Evolutionary conservation across 345 rosid genomes (phyloP), one percentile per base, ranked within the genome.

Genomic region (Hibiscus mutabilis): DNA sequence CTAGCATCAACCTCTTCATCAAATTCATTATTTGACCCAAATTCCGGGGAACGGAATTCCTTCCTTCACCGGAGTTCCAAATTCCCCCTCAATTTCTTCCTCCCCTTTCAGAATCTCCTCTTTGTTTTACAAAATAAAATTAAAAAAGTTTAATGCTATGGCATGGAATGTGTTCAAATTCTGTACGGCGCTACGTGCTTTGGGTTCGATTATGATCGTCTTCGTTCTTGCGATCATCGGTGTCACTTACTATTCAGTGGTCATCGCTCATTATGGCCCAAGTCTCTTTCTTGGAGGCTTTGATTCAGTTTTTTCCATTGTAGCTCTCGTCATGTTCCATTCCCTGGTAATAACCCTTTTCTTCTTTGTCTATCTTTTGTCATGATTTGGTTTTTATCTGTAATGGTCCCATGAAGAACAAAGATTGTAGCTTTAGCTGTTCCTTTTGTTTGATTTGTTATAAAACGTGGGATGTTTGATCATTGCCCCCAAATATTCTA

Each of bases 111-210:
- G 14, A 57, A 33, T 37, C 33, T 47, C 59, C 11, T 66, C 57
- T 40, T n/a, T 35, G 37, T 66, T 42, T 11, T 44, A 15, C 60
- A 21, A 31, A 25, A 6, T n/a, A 0, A 19, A 46, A 3, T 12
- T 0, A 0, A 24, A 14, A 31, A 6, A 1, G 12, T 51, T 55
- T 24, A 59, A 91, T 10, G 11, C 9, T 40, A 40, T 89, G 95
- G 89, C 92, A 27, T 85, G 88, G 86, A 89, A 91, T 80, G 86
- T 87, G 57, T 91, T 91, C 88, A 86, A 82, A 76, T 89, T 85
- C 80, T 91, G 95, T 64, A 86, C 92, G 27, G 84, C 88, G 4
- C 86, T 91, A 31, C 91, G 97, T 0, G 97, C 91, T 10, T 80
- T 89, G 66, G 95, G 97, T 37, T 89, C 92, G 46, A 78, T 91